Conservation (phyloP, 1,284 basidiomycete genomes). For the Naganishia sp. region DNA sequence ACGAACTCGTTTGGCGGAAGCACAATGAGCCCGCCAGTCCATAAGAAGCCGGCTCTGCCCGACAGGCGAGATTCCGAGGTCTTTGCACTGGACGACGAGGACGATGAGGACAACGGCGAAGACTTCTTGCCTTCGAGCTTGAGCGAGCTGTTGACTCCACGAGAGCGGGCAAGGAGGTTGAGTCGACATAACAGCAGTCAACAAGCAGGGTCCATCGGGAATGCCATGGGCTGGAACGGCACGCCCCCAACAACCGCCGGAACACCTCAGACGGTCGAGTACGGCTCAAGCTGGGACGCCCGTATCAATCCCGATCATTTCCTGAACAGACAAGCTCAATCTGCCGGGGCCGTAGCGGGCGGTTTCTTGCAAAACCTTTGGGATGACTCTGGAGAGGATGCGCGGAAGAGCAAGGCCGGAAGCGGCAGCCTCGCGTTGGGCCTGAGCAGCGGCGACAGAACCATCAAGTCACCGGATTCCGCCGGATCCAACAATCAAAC, state of each 20-base stretch:
- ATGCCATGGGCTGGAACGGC: conserved; percentile 39
- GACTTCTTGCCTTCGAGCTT: conserved; percentile 82
- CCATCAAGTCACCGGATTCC: background rate
- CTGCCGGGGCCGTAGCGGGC: conserved; percentile 49
- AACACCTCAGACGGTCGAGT: conserved; percentile 16
- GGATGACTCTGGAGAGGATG: conserved; percentile 50
- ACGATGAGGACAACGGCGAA: conserved; percentile 75
- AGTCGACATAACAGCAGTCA: conserved; percentile 59
- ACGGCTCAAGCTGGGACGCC: conserved; percentile 30
- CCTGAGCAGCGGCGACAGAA: conserved; percentile 1
- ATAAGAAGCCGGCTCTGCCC: conserved; percentile 34
- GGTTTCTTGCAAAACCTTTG: conserved; percentile 51
- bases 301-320: conserved; percentile 32
- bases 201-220: conserved; percentile 40
- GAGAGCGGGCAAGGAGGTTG: conserved; percentile 74
- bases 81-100: conserved; percentile 47
- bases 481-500: conserved; percentile 2
- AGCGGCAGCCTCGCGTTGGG: conserved; percentile 3
- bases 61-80: conserved; percentile 33
- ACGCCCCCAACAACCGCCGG: conserved; percentile 35
- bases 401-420: conserved; percentile 34
- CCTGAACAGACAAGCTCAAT: conserved; percentile 44
- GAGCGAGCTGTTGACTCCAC: conserved; percentile 81
- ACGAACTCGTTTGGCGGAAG: conserved; percentile 40
- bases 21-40: conserved; percentile 42